phyloP scores from a whole-genome alignment of 352 stramenopile genomes.

The Phytophthora chlamydospora region DNA sequence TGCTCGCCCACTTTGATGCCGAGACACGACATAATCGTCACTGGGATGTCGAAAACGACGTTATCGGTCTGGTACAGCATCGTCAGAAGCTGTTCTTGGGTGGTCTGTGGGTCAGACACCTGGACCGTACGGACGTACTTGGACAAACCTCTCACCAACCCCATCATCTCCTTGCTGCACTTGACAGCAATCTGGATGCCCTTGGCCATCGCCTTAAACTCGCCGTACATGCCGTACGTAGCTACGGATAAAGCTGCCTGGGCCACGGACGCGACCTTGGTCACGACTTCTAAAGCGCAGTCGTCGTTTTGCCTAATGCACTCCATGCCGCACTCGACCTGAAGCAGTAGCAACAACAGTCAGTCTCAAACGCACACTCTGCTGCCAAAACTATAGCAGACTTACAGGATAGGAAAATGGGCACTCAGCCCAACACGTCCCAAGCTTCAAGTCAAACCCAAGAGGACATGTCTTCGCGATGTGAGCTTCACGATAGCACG shows the following conservation, averaged over 20 bases:
- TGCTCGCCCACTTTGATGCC: slow-evolving; percentile 16
- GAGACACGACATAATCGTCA: slow-evolving; percentile 35
- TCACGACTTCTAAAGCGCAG: not conserved
- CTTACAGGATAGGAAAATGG: slow-evolving; percentile 22
- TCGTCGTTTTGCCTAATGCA: slow-evolving; percentile 28
- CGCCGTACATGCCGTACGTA: slow-evolving; percentile 11
- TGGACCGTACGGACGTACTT: slow-evolving; percentile 26
- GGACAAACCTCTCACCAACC: slow-evolving; percentile 18
- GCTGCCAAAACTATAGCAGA: too few species aligned
- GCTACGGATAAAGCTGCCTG: slow-evolving; percentile 5
- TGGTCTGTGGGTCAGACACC: slow-evolving; percentile 20
- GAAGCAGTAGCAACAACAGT: too few species aligned
- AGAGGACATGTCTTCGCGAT: slow-evolving; percentile 16
- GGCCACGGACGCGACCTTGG: slow-evolving; percentile 14
- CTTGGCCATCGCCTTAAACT: slow-evolving; percentile 13
- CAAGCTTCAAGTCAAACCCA: slow-evolving; percentile 16
- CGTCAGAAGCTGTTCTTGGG: slow-evolving; percentile 32
- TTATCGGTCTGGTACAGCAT: slow-evolving; percentile 37
- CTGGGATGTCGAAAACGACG: slow-evolving; percentile 35
- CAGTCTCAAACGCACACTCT: too few species aligned
- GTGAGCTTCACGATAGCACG: slow-evolving; percentile 29
- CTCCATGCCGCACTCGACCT: slow-evolving; percentile 28
- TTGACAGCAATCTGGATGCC: slow-evolving; percentile 16
- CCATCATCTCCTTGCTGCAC: slow-evolving; percentile 29
- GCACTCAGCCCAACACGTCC: slow-evolving; percentile 32